phyloP scores from a whole-genome alignment of 179 eudicot genomes.

The Gypsophila paniculata region DNA sequence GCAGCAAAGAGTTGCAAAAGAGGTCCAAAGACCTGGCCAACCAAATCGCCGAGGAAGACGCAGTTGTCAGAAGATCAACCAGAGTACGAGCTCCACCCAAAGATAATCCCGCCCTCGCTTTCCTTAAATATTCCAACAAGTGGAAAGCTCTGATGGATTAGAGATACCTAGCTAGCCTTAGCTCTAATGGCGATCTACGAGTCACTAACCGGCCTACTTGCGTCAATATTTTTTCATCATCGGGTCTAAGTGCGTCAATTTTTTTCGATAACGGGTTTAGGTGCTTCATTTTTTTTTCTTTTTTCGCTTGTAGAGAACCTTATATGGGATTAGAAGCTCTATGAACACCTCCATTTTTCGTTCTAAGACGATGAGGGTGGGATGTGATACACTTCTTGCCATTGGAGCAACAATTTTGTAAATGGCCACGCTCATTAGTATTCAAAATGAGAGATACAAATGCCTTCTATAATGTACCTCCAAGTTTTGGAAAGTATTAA shows the following conservation, averaged over 20 bases:
- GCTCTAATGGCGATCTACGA: not conserved
- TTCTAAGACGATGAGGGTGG: slow-evolving; percentile 17
- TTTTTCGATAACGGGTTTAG: not conserved
- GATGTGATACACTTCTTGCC: slow-evolving; percentile 17
- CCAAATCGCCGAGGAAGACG: slow-evolving; percentile 53
- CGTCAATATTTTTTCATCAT: slow-evolving; percentile 6
- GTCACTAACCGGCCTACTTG: not conserved
- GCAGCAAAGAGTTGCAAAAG: slow-evolving; percentile 73
- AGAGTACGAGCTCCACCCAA: slow-evolving; percentile 90
- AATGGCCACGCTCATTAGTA: slow-evolving; percentile 18
- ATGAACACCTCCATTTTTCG: slow-evolving; percentile 8
- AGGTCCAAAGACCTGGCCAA: slow-evolving; percentile 56
- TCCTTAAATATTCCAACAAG: slow-evolving; percentile 79
- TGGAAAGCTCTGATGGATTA: slow-evolving; percentile 64
- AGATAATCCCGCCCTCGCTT: slow-evolving; percentile 71
- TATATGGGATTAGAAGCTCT: slow-evolving; percentile 9
- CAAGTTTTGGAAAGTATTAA: not conserved
- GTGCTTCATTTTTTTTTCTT: not conserved
- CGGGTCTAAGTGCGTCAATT: not conserved
- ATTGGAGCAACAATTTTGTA: slow-evolving; percentile 28
- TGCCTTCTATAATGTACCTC: not conserved
- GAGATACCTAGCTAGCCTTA: not conserved
- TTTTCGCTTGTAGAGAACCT: not conserved
- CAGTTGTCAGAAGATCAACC: slow-evolving; percentile 72
- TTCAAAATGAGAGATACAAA: slow-evolving; percentile 10